Percentiles rank a stretch among this genome's conserved stretches.
Evolutionary conservation across 805 yeast species (phyloP).

Genomic region (Hanseniaspora jakobsenii): DNA sequence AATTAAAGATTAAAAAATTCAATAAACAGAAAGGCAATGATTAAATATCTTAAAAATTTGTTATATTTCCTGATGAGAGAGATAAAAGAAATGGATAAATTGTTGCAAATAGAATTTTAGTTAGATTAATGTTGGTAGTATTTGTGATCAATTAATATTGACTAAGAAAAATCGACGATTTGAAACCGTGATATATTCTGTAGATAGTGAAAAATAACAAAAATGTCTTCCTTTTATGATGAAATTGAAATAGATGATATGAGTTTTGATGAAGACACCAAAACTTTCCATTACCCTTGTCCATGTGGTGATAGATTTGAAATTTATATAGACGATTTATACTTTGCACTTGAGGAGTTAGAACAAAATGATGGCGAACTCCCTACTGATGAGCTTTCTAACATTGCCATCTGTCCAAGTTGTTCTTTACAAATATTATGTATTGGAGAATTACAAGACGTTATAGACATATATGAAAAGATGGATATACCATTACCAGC

Average conservation of each 20-base stretch:
- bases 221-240: constrained; percentile 64
- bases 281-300: constrained; percentile 85
- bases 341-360: constrained; percentile 63
- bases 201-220: constrained; percentile 8
- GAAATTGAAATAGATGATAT: constrained; percentile 96
- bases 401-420: constrained; percentile 87
- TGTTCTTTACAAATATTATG: constrained; percentile 90
- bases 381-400: constrained; percentile 13
- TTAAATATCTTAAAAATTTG: too few species aligned
- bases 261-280: constrained; percentile 73
- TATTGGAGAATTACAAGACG: constrained; percentile 57
- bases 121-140: too few species aligned
- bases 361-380: constrained; percentile 12
- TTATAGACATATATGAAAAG: constrained; percentile 33
- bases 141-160: too few species aligned
- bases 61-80: too few species aligned
- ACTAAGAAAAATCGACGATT: too few species aligned
- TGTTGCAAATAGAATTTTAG: too few species aligned
- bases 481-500: constrained; percentile 25
- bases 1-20: too few species aligned
- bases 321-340: constrained; percentile 68
- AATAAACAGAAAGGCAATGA: too few species aligned
- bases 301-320: constrained; percentile 97
- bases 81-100: too few species aligned
- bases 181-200: too few species aligned